Evolutionary conservation across 2,329 filamentous ascomycete species (phyloP).

Genomic region (Aspergillus sojae): DNA sequence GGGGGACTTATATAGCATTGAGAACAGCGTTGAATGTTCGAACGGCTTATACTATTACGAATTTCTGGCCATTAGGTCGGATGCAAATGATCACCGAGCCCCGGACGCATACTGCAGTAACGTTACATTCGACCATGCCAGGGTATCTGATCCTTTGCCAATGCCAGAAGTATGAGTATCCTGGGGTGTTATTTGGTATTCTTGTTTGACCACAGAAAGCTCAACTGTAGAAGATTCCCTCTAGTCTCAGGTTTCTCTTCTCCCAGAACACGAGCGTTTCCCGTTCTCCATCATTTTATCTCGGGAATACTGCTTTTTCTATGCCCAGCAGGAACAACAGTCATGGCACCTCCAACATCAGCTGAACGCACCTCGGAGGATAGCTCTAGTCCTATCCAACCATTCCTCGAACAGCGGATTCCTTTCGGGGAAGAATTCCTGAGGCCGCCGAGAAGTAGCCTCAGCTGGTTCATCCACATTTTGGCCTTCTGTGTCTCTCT

Average conservation of each 20-base stretch:
- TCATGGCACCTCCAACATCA: neutral
- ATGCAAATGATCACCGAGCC: neutral
- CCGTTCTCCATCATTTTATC: neutral
- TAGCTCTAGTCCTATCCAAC: neutral
- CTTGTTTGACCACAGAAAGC: neutral
- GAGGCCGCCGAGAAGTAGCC: neutral
- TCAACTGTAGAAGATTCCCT: neutral
- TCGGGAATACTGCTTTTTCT: neutral
- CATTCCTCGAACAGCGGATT: neutral
- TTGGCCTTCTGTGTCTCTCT: neutral
- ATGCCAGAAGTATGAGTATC: neutral
- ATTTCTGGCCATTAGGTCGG: neutral
- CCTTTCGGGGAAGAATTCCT: neutral
- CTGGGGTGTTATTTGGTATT: neutral
- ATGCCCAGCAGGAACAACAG: neutral
- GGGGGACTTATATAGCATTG: neutral
- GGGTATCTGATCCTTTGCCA: neutral
- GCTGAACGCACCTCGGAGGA: neutral
- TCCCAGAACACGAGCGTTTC: no score
- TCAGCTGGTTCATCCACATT: neutral
- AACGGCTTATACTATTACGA: neutral
- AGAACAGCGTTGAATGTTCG: neutral
- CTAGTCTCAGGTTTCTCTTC: no score
- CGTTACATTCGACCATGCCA: neutral
- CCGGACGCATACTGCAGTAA: neutral